Evolutionary conservation across 2,329 filamentous ascomycete genomes (phyloP).

Genomic region (Beauveria scarabaeidicola): DNA sequence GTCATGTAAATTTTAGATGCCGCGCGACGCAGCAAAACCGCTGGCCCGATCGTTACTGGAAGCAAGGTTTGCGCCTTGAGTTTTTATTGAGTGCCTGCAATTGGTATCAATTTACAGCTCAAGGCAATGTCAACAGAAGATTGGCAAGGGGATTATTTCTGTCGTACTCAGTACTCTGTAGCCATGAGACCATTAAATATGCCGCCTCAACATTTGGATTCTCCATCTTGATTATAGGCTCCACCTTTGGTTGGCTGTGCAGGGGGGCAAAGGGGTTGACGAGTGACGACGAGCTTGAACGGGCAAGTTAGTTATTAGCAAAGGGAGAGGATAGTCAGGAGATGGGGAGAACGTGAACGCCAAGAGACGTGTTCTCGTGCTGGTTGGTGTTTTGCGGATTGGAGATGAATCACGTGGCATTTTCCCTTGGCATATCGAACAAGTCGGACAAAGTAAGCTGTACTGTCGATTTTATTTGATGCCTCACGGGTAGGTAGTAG

Average conservation of each 20-base stretch:
- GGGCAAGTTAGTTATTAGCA: too few relatives aligned
- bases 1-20: not conserved
- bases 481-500: not conserved
- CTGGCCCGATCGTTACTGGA: not conserved
- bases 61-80: not conserved
- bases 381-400: not conserved
- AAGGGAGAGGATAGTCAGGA: not conserved
- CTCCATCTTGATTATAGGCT: not conserved
- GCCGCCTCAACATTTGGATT: not conserved
- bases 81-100: too few relatives aligned
- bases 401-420: not conserved
- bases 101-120: not conserved
- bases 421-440: not conserved
- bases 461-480: not conserved
- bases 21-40: not conserved
- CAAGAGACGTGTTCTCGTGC: not conserved
- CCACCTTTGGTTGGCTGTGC: conserved; percentile 5
- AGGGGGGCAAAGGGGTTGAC: not conserved
- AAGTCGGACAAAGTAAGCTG: not conserved
- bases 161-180: too few relatives aligned
- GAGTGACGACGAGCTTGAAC: not conserved
- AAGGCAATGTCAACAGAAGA: not conserved
- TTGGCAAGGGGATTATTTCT: too few relatives aligned
- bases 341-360: not conserved
- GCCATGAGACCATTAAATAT: not conserved